Evolutionary conservation across 2,329 filamentous ascomycete genomes (phyloP).

Genomic region (Sarocladiaceae sp.): DNA sequence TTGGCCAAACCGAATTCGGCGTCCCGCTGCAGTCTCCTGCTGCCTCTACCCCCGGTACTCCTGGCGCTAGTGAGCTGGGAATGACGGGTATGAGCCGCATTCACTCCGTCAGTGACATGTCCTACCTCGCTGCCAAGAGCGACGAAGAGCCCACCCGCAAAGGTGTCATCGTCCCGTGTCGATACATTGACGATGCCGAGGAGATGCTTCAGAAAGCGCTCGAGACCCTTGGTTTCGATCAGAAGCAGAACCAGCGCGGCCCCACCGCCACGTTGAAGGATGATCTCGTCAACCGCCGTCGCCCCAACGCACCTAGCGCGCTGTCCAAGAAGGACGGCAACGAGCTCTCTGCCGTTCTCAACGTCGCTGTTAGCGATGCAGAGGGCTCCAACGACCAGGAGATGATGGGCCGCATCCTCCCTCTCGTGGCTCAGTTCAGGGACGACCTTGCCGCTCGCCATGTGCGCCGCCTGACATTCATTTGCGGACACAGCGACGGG

Average conservation of each 20-base stretch:
- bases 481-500: slow-evolving; percentile 89
- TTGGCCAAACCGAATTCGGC: slow-evolving; percentile 85
- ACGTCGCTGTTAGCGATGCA: slow-evolving; percentile 83
- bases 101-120: slow-evolving; percentile 94
- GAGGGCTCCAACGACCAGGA: slow-evolving; percentile 80
- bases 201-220: slow-evolving; percentile 79
- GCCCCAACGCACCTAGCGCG: slow-evolving; percentile 27
- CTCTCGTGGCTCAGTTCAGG: slow-evolving; percentile 74
- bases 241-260: slow-evolving; percentile 50
- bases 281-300: slow-evolving; percentile 68
- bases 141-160: slow-evolving; percentile 75
- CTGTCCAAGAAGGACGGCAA: slow-evolving; percentile 24
- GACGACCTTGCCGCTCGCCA: slow-evolving; percentile 74
- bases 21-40: slow-evolving; percentile 71
- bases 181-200: slow-evolving; percentile 89
- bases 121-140: slow-evolving; percentile 69
- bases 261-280: slow-evolving; percentile 52
- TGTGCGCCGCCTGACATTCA: slow-evolving; percentile 89
- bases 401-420: slow-evolving; percentile 66
- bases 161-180: slow-evolving; percentile 90
- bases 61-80: slow-evolving; percentile 36
- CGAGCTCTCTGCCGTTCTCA: slow-evolving; percentile 86
- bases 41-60: slow-evolving; percentile 78
- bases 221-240: slow-evolving; percentile 65
- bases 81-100: slow-evolving; percentile 66